These are phyloP conservation scores for Dipteronia sinensis DNA, from an alignment of 345 rosid genomes.

Conservation along the genomic window DNA sequence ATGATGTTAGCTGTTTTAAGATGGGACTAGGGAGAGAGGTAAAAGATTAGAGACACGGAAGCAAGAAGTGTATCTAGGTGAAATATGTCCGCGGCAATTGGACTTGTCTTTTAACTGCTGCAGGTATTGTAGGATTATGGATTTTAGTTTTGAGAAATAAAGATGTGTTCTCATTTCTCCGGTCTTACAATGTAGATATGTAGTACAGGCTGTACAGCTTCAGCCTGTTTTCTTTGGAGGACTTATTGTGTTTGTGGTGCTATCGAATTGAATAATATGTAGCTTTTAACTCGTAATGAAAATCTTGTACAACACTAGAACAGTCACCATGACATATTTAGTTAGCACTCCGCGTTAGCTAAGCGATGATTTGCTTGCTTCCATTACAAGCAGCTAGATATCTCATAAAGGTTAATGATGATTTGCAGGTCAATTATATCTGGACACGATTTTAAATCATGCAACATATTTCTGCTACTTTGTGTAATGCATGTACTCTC, in stretches of 20 bases:
- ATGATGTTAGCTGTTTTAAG: background rate
- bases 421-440: background rate
- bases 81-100: background rate
- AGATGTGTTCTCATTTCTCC: background rate
- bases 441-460: no score
- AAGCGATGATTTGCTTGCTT: background rate
- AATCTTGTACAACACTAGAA: no score
- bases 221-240: no score
- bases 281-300: no score
- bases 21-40: background rate
- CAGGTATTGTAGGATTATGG: background rate
- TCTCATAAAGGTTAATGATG: background rate
- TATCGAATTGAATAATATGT: no score
- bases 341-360: background rate
- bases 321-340: no score
- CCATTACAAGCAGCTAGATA: background rate
- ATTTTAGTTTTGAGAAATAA: background rate
- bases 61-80: conserved; percentile 16
- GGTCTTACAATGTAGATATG: background rate
- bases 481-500: background rate
- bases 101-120: background rate
- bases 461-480: background rate
- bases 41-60: background rate
- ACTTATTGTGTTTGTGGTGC: no score
- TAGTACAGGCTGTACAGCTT: background rate